Conservation (phyloP, 2,329 filamentous ascomycete species). For the Lasiodiplodia theobromae region DNA sequence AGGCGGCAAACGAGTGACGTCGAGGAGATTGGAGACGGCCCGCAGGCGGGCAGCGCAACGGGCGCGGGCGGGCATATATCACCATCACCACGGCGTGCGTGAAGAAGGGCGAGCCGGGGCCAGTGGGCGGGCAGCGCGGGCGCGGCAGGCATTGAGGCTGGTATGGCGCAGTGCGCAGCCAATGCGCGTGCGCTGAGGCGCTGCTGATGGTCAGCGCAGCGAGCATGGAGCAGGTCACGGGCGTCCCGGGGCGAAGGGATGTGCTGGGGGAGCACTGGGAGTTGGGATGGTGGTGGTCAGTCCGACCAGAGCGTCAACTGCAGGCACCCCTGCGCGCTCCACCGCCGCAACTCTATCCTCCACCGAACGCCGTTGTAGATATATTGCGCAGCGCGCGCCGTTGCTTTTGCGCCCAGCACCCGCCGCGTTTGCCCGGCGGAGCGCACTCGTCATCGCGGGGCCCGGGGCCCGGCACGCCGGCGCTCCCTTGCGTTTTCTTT, state of each 20-base stretch:
- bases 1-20: conserved; percentile 34
- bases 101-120: conserved; percentile 34
- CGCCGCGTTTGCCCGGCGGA: conserved; percentile 25
- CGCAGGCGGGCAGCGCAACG: conserved; percentile 36
- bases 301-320: neutral
- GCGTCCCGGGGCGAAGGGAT: conserved; percentile 24
- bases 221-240: conserved; percentile 22
- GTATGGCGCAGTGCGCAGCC: conserved; percentile 37
- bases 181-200: conserved; percentile 39
- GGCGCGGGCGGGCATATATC: conserved; percentile 38
- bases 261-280: conserved; percentile 25
- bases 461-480: conserved; percentile 23
- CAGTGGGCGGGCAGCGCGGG: conserved; percentile 32
- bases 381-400: conserved; percentile 27
- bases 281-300: conserved; percentile 26
- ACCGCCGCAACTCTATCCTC: conserved; percentile 24
- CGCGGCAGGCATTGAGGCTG: conserved; percentile 32
- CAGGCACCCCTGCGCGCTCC: conserved; percentile 24
- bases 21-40: conserved; percentile 6
- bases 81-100: conserved; percentile 35
- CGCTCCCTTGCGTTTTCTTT: conserved; percentile 30
- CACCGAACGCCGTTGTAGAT: conserved; percentile 22
- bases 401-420: conserved; percentile 23
- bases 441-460: conserved; percentile 29
- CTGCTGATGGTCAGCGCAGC: conserved; percentile 28